Evolutionary conservation across 495 filamentous ascomycete genomes (phyloP).

Genomic region (Daldinia loculata): DNA sequence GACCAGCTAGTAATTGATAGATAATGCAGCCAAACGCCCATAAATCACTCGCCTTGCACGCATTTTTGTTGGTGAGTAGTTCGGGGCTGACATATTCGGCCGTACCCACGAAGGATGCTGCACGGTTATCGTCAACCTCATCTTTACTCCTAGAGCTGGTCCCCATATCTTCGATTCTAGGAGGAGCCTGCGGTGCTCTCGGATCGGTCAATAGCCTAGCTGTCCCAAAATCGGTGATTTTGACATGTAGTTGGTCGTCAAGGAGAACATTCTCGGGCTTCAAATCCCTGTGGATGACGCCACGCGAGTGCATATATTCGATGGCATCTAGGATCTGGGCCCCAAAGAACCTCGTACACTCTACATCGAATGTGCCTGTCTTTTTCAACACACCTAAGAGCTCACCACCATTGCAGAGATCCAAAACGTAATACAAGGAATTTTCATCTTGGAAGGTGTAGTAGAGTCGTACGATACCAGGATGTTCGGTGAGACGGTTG

Average conservation of each 20-base stretch:
- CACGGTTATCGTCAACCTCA: conserved; percentile 67
- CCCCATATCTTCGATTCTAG: conserved; percentile 46
- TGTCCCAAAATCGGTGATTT: conserved; percentile 99
- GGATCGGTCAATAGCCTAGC: conserved; percentile 86
- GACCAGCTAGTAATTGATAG: conserved; percentile 91
- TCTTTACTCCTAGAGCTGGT: conserved; percentile 51
- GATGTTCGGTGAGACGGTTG: conserved; percentile 94
- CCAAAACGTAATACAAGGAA: conserved; percentile 95
- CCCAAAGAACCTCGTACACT: conserved; percentile 93
- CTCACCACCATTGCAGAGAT: conserved; percentile 92
- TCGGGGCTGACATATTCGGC: conserved; percentile 99
- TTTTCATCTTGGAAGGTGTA: conserved; percentile 99
- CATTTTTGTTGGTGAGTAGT: conserved; percentile 91
- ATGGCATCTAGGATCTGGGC: conserved; percentile 97
- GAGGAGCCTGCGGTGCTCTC: conserved; percentile 57
- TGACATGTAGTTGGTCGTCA: conserved; percentile 95
- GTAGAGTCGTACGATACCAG: conserved; percentile 94
- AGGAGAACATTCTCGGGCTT: conserved; percentile 98
- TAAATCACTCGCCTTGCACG: conserved; percentile 96
- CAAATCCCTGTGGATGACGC: conserved; percentile 95
- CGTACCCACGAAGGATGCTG: conserved; percentile 96
- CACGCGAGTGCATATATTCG: conserved; percentile 96
- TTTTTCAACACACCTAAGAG: conserved; percentile 91
- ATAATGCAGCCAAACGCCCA: conserved; percentile 99
- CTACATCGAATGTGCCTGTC: conserved; percentile 92